Evolutionary conservation across 192 early-diverging fungal species (phyloP).

Genomic region (Coemansia javaensis): DNA sequence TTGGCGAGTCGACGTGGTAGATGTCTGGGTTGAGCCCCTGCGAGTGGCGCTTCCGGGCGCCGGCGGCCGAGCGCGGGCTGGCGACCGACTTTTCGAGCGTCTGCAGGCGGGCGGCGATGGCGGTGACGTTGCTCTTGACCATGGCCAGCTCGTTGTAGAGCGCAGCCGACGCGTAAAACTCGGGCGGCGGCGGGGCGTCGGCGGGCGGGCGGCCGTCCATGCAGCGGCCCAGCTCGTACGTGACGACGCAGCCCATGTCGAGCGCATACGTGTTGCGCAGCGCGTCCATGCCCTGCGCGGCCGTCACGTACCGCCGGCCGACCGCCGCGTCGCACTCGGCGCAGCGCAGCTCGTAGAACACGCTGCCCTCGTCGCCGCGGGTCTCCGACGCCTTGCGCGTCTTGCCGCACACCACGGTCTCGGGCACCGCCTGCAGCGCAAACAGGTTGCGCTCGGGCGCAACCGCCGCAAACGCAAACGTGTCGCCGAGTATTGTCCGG

Average conservation of each 20-base stretch:
- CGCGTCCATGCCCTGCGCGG: conserved; percentile 26
- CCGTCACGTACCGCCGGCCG: conserved; percentile 33
- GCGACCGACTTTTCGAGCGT: conserved; percentile 20
- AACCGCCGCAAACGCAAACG: conserved; percentile 40
- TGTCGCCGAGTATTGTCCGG: conserved; percentile 46
- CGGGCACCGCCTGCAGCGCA: conserved; percentile 32
- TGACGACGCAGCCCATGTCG: conserved; percentile 34
- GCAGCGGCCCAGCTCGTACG: conserved; percentile 46
- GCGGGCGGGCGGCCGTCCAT: conserved; percentile 8
- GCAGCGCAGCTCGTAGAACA: conserved; percentile 34
- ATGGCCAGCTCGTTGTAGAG: conserved; percentile 29
- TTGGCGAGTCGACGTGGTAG: conserved; percentile 28
- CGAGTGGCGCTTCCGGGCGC: conserved; percentile 14
- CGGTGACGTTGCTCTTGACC: conserved; percentile 39
- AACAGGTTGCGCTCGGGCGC: conserved; percentile 40
- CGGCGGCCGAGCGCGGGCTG: conserved; percentile 21
- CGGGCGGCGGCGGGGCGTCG: conserved; percentile 14
- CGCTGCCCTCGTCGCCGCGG: conserved; percentile 28
- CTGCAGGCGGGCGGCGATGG: conserved; percentile 35
- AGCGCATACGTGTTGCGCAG: conserved; percentile 31
- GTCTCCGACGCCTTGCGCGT: conserved; percentile 19
- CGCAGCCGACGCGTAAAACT: conserved; percentile 35
- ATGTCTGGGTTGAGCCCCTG: conserved; percentile 34
- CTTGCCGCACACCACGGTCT: conserved; percentile 20
- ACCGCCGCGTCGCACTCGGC: conserved; percentile 27